These are phyloP conservation scores for Microdochium bolleyi DNA, from an alignment of 2,329 filamentous ascomycete species.

Conservation along the genomic window DNA sequence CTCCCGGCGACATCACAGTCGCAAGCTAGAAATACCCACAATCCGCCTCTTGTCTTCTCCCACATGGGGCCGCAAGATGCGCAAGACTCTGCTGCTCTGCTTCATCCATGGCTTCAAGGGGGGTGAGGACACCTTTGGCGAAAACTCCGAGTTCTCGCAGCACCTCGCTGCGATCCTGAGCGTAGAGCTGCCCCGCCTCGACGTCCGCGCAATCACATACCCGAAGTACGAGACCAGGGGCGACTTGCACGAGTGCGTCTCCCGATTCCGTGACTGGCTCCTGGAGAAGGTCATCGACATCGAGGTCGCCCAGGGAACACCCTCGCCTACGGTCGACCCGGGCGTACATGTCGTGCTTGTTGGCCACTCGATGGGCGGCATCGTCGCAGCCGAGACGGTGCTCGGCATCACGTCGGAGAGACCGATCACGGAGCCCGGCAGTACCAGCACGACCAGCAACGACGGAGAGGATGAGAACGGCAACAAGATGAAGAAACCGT, in stretches of 20 bases:
- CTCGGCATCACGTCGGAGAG: slow-evolving; percentile 58
- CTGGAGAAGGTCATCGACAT: slow-evolving; percentile 90
- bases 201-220: slow-evolving; percentile 63
- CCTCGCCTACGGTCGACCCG: slow-evolving; percentile 21
- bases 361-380: slow-evolving; percentile 60
- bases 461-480: slow-evolving; percentile 20
- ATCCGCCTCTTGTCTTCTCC: no score
- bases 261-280: slow-evolving; percentile 73
- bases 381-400: slow-evolving; percentile 84
- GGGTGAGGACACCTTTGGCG: slow-evolving; percentile 68
- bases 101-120: slow-evolving; percentile 92
- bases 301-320: slow-evolving; percentile 64
- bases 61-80: slow-evolving; percentile 39
- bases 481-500: slow-evolving; percentile 7
- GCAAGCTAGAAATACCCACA: no score
- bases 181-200: slow-evolving; percentile 58
- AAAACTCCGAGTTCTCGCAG: slow-evolving; percentile 58
- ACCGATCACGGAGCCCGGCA: slow-evolving; percentile 34
- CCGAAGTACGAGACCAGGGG: slow-evolving; percentile 78
- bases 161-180: slow-evolving; percentile 59
- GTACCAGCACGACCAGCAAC: slow-evolving; percentile 24
- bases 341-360: slow-evolving; percentile 20
- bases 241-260: slow-evolving; percentile 63
- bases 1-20: no score
- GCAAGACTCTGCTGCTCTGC: slow-evolving; percentile 72